A percentile compares a stretch with the other conserved stretches of the same genome.
Conservation (phyloP, 83 land plant species). For the Picea engelmannii region DNA sequence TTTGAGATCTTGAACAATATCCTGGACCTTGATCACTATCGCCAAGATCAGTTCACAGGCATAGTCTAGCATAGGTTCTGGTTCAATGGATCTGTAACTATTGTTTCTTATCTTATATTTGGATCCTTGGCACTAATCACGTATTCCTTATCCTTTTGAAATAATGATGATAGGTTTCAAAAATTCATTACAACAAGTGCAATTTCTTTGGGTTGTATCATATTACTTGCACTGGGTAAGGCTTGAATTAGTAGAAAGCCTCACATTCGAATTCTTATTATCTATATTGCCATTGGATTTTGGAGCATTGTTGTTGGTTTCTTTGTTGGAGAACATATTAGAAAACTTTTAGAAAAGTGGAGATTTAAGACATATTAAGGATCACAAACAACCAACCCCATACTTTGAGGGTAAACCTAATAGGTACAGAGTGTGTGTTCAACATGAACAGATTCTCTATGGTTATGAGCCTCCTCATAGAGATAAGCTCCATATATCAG, state of each 20-base stretch:
- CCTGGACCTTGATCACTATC: not conserved
- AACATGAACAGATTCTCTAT: too few relatives aligned
- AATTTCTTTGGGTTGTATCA: conserved; percentile 40
- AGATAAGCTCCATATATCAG: too few relatives aligned
- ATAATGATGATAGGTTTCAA: conserved; percentile 41
- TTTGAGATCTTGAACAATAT: too few relatives aligned
- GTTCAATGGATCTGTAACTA: conserved; percentile 36
- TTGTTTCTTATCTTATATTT: conserved; percentile 52
- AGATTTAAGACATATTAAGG: conserved; percentile 1
- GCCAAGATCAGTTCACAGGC: conserved; percentile 25
- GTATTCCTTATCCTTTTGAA: conserved; percentile 60
- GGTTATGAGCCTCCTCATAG: too few relatives aligned
- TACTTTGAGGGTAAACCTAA: too few relatives aligned
- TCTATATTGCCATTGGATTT: conserved; percentile 29
- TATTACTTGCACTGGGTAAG: conserved; percentile 44
- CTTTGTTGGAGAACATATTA: conserved; percentile 40
- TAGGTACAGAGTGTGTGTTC: too few relatives aligned
- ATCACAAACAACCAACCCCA: too few relatives aligned
- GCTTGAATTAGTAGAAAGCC: conserved; percentile 27
- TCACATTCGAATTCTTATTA: conserved; percentile 29
- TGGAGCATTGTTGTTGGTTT: conserved; percentile 35
- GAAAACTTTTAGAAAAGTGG: conserved; percentile 36
- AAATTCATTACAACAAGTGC: conserved; percentile 40
- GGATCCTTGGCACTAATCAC: conserved; percentile 59
- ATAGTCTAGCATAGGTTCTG: conserved; percentile 38